Base-by-base conservation (phyloP, 331 rosid species). In the Rosa hybrid region DNA sequence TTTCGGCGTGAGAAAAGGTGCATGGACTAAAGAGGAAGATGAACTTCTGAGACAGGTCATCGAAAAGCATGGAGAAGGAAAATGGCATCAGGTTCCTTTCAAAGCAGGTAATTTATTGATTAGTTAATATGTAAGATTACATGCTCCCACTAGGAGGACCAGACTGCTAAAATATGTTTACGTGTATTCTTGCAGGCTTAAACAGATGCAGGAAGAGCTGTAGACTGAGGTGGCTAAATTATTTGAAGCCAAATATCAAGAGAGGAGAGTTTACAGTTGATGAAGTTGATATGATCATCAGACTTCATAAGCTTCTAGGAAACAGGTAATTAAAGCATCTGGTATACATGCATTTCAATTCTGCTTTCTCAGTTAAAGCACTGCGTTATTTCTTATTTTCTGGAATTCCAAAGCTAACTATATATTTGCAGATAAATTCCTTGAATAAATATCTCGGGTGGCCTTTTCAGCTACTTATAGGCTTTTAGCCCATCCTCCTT, bases 1-100 rank as follows among this genome's bases (percentile, higher is more conserved):
- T 25, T 46, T 25, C 23, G 75, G 60, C 3, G 44, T 72, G 63
- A 72, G 76, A 72, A 72, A 72, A 72, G 76, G 76, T 49, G 17
- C 63, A 27, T 72, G 63, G 76, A 50, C 63, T 9, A 50, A 50
- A 50, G 63, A 72, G 76, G 63, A 72, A 72, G 76, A 50, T 34
- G 63, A 72, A 4, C 63, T 72, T 72, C 76, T 72, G 62, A 30
- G 11, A 39, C 45, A 27, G 9, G 25, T 27, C 76, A 18, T 72
- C 51, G 25, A 49, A 20, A 51, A 50, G 5, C 76, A 72, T 72
- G 76, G 76, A 49, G 76, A 72, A 30, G 76, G 63, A 9, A 72
- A 50, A 72, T 50, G 76, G 76, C 10, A 30, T 16, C 62, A 17
- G 42, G 63, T 72, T 27, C 62, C 63, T 49, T 41, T 50, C 21